phyloP scores from a whole-genome alignment of 305 asterid species.

The Striga hermonthica region DNA sequence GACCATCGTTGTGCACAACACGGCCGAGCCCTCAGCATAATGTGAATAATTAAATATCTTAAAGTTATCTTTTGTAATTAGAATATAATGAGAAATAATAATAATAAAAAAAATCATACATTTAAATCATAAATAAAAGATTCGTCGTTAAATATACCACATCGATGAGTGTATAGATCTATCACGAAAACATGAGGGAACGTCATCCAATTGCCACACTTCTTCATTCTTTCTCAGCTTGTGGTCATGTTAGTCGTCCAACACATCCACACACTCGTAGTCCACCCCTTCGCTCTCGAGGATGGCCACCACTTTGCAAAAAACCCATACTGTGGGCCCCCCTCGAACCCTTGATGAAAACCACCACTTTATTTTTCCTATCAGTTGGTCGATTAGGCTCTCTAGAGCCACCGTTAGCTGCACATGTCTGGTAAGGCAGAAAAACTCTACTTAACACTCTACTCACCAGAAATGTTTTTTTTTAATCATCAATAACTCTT shows the following conservation, averaged over 20 bases:
- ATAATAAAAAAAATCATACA: too few relatives aligned
- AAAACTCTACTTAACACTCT: too few relatives aligned
- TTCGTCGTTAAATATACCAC: slow-evolving; percentile 52
- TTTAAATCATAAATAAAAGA: too few relatives aligned
- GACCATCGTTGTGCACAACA: too few relatives aligned
- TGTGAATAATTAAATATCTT: too few relatives aligned
- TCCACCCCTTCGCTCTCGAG: slow-evolving; percentile 78
- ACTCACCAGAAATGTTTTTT: too few relatives aligned
- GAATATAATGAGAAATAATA: too few relatives aligned
- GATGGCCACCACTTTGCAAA: slow-evolving; percentile 81
- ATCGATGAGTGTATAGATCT: slow-evolving; percentile 88
- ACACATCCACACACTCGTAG: slow-evolving; percentile 82
- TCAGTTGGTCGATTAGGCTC: slow-evolving; percentile 69
- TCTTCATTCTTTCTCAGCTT: slow-evolving; percentile 91
- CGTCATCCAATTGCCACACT: slow-evolving; percentile 88
- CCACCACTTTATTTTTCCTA: slow-evolving; percentile 92
- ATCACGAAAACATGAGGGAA: slow-evolving; percentile 81
- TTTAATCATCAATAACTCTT: too few relatives aligned
- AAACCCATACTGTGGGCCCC: slow-evolving; percentile 78
- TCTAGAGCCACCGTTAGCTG: slow-evolving; percentile 73
- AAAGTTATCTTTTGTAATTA: too few relatives aligned
- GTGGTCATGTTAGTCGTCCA: slow-evolving; percentile 69
- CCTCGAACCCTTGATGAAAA: slow-evolving; percentile 94
- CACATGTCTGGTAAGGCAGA: slow-evolving; percentile 31
- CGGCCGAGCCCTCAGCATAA: too few relatives aligned